Conservation (phyloP, 2,329 filamentous ascomycete species). For the Fonsecaea pedrosoi region DNA sequence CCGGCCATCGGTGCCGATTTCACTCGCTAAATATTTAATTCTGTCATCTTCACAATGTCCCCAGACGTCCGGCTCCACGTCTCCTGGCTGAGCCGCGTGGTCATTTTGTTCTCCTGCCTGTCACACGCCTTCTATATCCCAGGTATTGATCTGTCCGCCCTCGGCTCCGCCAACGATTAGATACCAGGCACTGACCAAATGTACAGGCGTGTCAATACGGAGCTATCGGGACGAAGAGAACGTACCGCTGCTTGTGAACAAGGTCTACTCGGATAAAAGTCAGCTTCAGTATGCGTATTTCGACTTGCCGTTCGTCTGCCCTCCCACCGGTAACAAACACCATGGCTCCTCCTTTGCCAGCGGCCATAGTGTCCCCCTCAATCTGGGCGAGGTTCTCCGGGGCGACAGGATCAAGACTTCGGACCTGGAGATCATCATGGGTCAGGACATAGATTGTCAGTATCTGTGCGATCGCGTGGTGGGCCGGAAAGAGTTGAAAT, state of each 20-base stretch:
- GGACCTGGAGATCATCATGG: conserved; percentile 81
- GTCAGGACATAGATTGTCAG: conserved; percentile 73
- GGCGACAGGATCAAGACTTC: conserved; percentile 85
- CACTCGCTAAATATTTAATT: conserved; percentile 50
- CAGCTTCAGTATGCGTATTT: conserved; percentile 92
- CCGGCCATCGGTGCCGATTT: conserved; percentile 62
- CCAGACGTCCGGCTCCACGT: conserved; percentile 37
- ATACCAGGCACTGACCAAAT: conserved; percentile 22
- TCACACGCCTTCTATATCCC: conserved; percentile 82
- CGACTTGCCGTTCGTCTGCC: conserved; percentile 85
- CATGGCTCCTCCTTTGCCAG: conserved; percentile 73
- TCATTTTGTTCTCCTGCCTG: conserved; percentile 58
- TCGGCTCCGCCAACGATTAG: neutral
- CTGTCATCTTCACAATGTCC: conserved; percentile 39
- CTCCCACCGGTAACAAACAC: conserved; percentile 71
- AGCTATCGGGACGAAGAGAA: conserved; percentile 77
- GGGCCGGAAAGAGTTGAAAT: conserved; percentile 67
- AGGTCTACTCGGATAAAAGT: conserved; percentile 87
- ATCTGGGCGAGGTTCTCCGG: conserved; percentile 84
- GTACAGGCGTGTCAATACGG: conserved; percentile 78
- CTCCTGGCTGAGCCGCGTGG: conserved; percentile 46
- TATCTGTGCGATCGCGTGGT: conserved; percentile 75
- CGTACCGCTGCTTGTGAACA: conserved; percentile 88
- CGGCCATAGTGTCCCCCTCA: conserved; percentile 78
- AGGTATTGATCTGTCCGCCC: conserved; percentile 62